Evolutionary conservation across 257 asterid genomes (phyloP), one percentile per base, ranked within the genome.

Genomic region (Solanum medicagineum): DNA sequence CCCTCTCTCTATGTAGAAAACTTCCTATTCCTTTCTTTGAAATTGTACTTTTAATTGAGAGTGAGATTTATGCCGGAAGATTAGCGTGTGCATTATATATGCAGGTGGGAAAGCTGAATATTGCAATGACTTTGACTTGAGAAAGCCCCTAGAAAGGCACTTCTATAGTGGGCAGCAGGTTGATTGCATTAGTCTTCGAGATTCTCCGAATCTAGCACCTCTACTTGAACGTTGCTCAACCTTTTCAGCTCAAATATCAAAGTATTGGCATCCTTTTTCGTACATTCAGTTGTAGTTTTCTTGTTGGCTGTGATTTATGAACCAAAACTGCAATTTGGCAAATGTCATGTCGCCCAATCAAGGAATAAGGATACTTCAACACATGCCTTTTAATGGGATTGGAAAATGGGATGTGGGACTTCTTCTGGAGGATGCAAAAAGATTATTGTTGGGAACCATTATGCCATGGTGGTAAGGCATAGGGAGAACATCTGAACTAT

Each of bases 71-170:
- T 80, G 44, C 49, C 71, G 84, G 24, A 42, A 60, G 85, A 84
- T 85, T 47, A 29, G 80, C 54, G 70, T 63, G 68, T 75, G 80
- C 83, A 29, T 32, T 65, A 56, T 84, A 56, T 73, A 51, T 87
- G 91, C 92, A 97, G 99, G 92, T 90, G 96, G 93, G 89, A 94
- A 93, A 86, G 87, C 95, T 82, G 98, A 92, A 84, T 95, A 91
- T 84, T 93, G 97, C 93, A 89, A 89, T 86, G 97, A 94, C 66
- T 97, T 97, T 85, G 97, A 97, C 91, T 85, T 97, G 91, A 91
- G 97, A 91, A 97, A 92, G 93, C 98, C 99, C 83, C 86, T 97
- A 32, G 97, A 93, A 86, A 92, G 99, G 87, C 98, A 92, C 83
- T 87, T 90, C 85, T 91, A 91, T 75, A 92, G 75, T 86, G 97